Evolutionary conservation across 495 filamentous ascomycete species (phyloP).

Genomic region (Darksidea phi): DNA sequence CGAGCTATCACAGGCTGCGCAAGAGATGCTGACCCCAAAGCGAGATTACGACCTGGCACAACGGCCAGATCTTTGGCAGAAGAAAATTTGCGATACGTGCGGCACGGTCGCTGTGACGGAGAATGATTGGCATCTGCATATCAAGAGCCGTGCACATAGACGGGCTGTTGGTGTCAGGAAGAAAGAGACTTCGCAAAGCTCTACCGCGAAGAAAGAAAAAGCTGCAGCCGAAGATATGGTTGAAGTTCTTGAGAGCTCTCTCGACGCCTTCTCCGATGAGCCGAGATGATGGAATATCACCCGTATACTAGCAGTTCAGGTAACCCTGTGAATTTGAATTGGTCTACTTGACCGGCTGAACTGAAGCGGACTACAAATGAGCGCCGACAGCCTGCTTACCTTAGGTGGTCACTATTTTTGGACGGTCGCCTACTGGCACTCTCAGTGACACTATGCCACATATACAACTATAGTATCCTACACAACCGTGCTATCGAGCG

Average conservation of each 20-base stretch:
- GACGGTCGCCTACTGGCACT: too few relatives aligned
- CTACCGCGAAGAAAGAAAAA: not conserved
- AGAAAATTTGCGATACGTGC: conserved; percentile 68
- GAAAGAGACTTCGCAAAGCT: not conserved
- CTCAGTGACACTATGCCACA: too few relatives aligned
- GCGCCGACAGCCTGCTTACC: too few relatives aligned
- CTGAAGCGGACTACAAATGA: too few relatives aligned
- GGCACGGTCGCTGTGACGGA: conserved; percentile 64
- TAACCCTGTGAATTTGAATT: too few relatives aligned
- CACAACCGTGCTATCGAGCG: too few relatives aligned
- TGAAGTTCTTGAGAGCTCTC: not conserved
- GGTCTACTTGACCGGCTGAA: too few relatives aligned
- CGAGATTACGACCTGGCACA: conserved; percentile 49
- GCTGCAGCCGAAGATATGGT: not conserved
- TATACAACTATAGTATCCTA: too few relatives aligned
- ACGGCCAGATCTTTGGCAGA: conserved; percentile 51
- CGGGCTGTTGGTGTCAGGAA: conserved; percentile 23
- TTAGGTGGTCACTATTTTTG: too few relatives aligned
- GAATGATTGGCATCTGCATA: conserved; percentile 73
- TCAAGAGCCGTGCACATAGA: conserved; percentile 53
- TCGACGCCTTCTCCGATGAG: not conserved
- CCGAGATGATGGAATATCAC: too few relatives aligned
- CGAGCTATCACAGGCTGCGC: conserved; percentile 60
- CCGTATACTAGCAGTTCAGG: too few relatives aligned
- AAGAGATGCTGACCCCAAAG: conserved; percentile 56